Evolutionary conservation across 2,329 filamentous ascomycete species (phyloP), one percentile per base, ranked within the genome.

Genomic region (Colletotrichum acutatum): DNA sequence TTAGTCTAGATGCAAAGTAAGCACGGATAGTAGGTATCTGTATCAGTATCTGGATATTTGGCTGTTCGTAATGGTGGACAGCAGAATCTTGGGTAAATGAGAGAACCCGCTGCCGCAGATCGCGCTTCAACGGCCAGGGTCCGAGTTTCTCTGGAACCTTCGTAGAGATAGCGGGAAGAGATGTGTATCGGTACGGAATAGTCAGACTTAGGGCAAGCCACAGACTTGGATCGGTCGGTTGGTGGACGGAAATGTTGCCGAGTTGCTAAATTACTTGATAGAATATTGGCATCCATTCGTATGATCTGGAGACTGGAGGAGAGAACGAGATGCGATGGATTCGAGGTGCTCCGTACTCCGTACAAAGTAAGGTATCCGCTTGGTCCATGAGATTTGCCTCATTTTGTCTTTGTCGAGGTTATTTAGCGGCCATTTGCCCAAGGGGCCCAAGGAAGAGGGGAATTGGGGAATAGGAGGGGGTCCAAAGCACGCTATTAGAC

Each of bases 371-470:
- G 53, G 59, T 70, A 70, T 54, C 69, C 59, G 69, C 69, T 52
- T 32, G 59, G 58, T 63, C 53, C 69, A 63, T 64, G 53, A 72
- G 66, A 69, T 69, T 72, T 72, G 66, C 59, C 69, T 69, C 65
- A 69, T 69, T 69, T 72, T 59, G 69, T 30, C 37, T 69, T 72
- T 59, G 53, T 30, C 37, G 65, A 63, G 42, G 69, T 42, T 69
- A 59, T 69, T 63, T 69, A 72, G 66, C 69, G 53, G 59, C 32
- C 30, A 53, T 61, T 70, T 16, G 34, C 58, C 65, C 57, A 69
- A 58, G 56, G 56, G 62, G 62, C 53, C 7, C 22, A 56, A 32
- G 61, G 28, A 46, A 54, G 59, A 58, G 69, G 65, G 59, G 52
- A 46, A 54, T 66, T 52, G 69, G 65, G 59, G 52, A 46, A 54